Percentiles rank a stretch among this genome's conserved stretches.
phyloP scores from a whole-genome alignment of 2,329 filamentous ascomycete species.

The Stachybotrys chlorohalonatus region DNA sequence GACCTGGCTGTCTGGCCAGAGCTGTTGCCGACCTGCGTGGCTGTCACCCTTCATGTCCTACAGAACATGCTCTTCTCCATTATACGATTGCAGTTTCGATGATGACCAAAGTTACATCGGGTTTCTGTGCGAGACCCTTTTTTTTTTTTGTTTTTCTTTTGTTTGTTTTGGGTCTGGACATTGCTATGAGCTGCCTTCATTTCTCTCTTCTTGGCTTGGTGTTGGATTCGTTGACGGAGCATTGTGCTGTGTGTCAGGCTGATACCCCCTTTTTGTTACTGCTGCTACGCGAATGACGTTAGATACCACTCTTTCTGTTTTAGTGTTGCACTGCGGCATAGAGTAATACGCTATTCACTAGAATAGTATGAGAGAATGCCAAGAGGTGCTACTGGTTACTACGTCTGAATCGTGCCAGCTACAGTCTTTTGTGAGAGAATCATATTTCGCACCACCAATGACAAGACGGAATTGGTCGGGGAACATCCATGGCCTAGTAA shows the following conservation, averaged over 20 bases:
- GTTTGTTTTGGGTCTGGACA: too few species aligned
- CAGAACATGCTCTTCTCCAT: slow-evolving; percentile 68
- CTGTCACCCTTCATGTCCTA: slow-evolving; percentile 58
- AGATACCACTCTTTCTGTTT: background rate
- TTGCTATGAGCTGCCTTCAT: background rate
- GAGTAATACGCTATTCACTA: background rate
- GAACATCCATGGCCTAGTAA: too few species aligned
- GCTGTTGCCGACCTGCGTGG: slow-evolving; percentile 55
- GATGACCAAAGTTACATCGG: background rate
- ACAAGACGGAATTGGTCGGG: too few species aligned
- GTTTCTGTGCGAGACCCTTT: background rate
- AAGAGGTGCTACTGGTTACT: background rate
- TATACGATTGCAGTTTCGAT: slow-evolving; percentile 51
- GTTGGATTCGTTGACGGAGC: background rate
- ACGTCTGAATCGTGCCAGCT: background rate
- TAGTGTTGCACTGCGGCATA: background rate
- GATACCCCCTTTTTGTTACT: background rate
- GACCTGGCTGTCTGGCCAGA: slow-evolving; percentile 60
- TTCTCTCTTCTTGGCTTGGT: background rate
- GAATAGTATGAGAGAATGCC: too few species aligned
- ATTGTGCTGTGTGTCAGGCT: background rate
- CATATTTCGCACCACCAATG: too few species aligned
- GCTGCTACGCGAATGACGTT: background rate
- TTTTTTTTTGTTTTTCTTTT: background rate
- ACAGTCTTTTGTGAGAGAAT: too few species aligned